These are phyloP conservation scores for carrot (Daucus carota) DNA, from an alignment of 129 eudicot genomes.

Conservation along the genomic window DH1_v3.0 NC_030383.2:64352501-64353000, in stretches of 20 bases:
- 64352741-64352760: constrained; percentile 34
- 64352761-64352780: constrained; percentile 43
- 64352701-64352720: constrained; percentile 24
- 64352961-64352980: neutral
- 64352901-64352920: neutral
- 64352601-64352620: constrained; percentile 27
- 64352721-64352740: constrained; percentile 52
- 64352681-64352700: constrained; percentile 32
- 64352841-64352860: constrained; percentile 38
- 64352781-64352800: constrained; percentile 43
- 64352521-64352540: constrained; percentile 64
- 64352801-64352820: constrained; percentile 19
- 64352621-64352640: constrained; percentile 48
- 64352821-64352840: constrained; percentile 33
- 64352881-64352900: neutral
- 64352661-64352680: constrained; percentile 45
- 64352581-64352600: constrained; percentile 60
- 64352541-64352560: constrained; percentile 65
- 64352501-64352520: constrained; percentile 71
- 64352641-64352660: constrained; percentile 34
- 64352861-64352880: constrained; percentile 44
- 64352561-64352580: constrained; percentile 81
- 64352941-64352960: neutral
- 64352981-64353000: too few relatives aligned
- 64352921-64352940: too few relatives aligned